Percentiles rank a stretch among this genome's conserved stretches.
phyloP scores from a whole-genome alignment of 140 eudicot species.

The Ambrosia hybrid region DNA sequence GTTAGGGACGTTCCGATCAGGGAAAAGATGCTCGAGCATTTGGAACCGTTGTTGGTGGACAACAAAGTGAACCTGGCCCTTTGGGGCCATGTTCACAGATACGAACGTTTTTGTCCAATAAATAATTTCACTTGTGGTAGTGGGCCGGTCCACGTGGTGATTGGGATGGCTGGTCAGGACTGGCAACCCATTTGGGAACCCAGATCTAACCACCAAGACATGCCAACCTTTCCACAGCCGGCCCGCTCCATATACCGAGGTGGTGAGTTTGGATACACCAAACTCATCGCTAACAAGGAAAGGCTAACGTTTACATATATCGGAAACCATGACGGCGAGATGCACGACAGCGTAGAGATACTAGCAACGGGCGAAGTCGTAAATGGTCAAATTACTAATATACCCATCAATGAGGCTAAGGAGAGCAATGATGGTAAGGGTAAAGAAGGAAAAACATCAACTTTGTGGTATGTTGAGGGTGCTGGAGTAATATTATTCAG shows the following conservation, averaged over 20 bases:
- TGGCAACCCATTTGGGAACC: constrained; percentile 97
- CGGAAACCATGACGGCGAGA: constrained; percentile 92
- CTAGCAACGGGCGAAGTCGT: constrained; percentile 70
- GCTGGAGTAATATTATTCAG: constrained; percentile 50
- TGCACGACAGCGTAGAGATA: constrained; percentile 80
- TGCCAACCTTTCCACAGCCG: constrained; percentile 85
- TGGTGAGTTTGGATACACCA: constrained; percentile 91
- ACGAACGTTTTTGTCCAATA: constrained; percentile 90
- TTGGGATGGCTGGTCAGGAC: constrained; percentile 97
- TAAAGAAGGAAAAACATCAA: constrained; percentile 27
- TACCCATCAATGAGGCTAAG: not conserved
- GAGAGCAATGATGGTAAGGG: constrained; percentile 8
- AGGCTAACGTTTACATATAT: constrained; percentile 70
- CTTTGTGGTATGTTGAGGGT: constrained; percentile 49
- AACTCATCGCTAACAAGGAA: constrained; percentile 68
- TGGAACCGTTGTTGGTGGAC: constrained; percentile 78
- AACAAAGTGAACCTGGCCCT: constrained; percentile 80
- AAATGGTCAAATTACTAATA: constrained; percentile 36
- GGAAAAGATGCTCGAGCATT: constrained; percentile 61
- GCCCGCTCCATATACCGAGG: constrained; percentile 66
- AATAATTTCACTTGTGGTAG: constrained; percentile 77
- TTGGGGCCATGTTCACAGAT: constrained; percentile 98
- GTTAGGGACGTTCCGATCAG: constrained; percentile 56
- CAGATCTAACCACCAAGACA: constrained; percentile 51
- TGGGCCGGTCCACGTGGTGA: constrained; percentile 83